Percentiles rank a stretch among this genome's conserved stretches.
Conservation (phyloP, 2,329 filamentous ascomycete genomes). For the Plectosphaerella plurivora region DNA sequence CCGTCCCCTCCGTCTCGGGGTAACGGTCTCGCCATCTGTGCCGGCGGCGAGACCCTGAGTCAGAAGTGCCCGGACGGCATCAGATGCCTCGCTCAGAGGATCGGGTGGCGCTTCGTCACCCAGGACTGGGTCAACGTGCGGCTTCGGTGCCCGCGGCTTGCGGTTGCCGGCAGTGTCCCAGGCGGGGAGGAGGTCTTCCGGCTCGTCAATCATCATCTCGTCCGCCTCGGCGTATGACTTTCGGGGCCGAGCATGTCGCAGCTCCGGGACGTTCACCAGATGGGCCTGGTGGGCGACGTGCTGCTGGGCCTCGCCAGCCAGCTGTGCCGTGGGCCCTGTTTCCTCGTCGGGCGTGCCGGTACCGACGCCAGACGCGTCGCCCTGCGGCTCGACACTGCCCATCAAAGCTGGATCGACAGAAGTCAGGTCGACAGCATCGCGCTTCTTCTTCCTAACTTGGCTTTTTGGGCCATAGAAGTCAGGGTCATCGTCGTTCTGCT, state of each 20-base stretch:
- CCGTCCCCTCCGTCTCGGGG: conserved; percentile 17
- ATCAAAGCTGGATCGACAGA: conserved; percentile 51
- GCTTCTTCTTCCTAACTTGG: conserved; percentile 38
- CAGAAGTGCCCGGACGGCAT: conserved; percentile 25
- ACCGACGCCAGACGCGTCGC: conserved; percentile 10
- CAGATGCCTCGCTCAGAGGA: conserved; percentile 35
- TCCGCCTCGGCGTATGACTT: conserved; percentile 46
- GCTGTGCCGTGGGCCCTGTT: conserved; percentile 7
- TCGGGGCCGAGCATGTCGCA: conserved; percentile 49
- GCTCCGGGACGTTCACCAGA: conserved; percentile 36
- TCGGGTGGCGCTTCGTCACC: not conserved
- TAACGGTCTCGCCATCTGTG: conserved; percentile 4
- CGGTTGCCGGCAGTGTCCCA: conserved; percentile 6
- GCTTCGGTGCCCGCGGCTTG: not conserved
- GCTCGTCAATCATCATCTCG: conserved; percentile 34
- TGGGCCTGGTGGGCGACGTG: not conserved
- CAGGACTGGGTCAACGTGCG: not conserved
- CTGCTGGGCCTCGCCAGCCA: conserved; percentile 2
- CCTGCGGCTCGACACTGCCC: conserved; percentile 10
- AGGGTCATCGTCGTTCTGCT: conserved; percentile 49
- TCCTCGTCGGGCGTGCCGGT: conserved; percentile 12
- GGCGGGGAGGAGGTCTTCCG: conserved; percentile 28
- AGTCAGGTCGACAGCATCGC: conserved; percentile 18
- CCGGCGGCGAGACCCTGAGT: conserved; percentile 10
- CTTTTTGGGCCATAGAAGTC: conserved; percentile 43